Evolutionary conservation across 1,139 yeast genomes (phyloP).

Genomic region (Scheffersomyces quercinus): DNA sequence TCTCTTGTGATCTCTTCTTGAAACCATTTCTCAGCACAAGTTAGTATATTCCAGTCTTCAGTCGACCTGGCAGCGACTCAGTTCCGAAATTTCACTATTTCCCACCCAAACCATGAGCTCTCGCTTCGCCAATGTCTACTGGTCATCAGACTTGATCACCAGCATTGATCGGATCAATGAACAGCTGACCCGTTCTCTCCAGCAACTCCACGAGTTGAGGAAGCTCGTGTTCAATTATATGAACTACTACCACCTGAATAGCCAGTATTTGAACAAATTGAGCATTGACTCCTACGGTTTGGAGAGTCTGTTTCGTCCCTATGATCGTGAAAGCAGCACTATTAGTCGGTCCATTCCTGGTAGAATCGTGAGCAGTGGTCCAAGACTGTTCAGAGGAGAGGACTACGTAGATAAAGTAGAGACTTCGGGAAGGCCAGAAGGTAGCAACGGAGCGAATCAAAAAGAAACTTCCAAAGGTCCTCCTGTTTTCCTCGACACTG

Average conservation of each 20-base stretch:
- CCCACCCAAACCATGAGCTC: conserved; percentile 9
- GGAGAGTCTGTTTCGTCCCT: conserved; percentile 24
- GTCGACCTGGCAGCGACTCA: no score
- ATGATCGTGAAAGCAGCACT: conserved; percentile 1
- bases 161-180: conserved; percentile 34
- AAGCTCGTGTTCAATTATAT: conserved; percentile 40
- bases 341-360: not conserved
- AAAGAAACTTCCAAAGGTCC: not conserved
- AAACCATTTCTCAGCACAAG: no score
- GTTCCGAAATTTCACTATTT: no score
- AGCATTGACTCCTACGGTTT: conserved; percentile 24
- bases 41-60: no score
- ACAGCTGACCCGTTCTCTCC: conserved; percentile 35
- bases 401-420: not conserved
- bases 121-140: conserved; percentile 34
- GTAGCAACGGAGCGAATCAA: not conserved
- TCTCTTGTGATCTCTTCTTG: no score
- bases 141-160: conserved; percentile 46
- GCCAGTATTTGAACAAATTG: conserved; percentile 33
- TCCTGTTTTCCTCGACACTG: conserved; percentile 4
- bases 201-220: conserved; percentile 45
- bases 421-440: not conserved
- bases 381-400: conserved; percentile 2
- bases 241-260: conserved; percentile 38
- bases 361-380: not conserved